phyloP scores from a whole-genome alignment of 768 basidiomycete species.

The Boletus reticulatus region DNA sequence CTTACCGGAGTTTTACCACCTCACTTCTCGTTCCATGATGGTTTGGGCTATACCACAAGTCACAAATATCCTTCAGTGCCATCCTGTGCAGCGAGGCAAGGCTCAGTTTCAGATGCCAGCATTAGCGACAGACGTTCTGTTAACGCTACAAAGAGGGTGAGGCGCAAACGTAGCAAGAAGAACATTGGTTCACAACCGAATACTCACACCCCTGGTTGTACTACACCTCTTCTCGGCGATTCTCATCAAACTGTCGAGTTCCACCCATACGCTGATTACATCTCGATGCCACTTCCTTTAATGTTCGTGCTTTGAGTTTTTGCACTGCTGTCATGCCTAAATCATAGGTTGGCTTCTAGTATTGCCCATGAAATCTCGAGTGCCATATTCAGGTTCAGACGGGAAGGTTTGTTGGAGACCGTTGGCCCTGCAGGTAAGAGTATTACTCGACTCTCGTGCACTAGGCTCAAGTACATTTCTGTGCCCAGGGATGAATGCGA shows the following conservation, averaged over 20 bases:
- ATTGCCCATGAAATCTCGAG: constrained; percentile 80
- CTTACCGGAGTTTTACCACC: constrained; percentile 64
- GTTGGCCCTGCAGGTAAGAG: constrained; percentile 81
- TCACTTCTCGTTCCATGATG: constrained; percentile 51
- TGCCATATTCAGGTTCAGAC: constrained; percentile 67
- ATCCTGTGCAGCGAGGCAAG: constrained; percentile 44
- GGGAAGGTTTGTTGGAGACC: constrained; percentile 81
- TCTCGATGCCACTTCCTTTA: constrained; percentile 79
- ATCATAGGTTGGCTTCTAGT: constrained; percentile 33
- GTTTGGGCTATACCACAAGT: constrained; percentile 39
- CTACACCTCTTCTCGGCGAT: constrained; percentile 62
- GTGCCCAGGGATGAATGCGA: constrained; percentile 67
- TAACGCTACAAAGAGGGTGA: constrained; percentile 66
- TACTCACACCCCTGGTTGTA: constrained; percentile 30
- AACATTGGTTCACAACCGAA: constrained; percentile 24
- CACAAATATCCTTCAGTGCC: constrained; percentile 27
- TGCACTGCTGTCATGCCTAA: neutral
- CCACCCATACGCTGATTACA: constrained; percentile 52
- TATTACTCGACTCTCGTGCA: neutral
- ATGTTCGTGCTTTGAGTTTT: constrained; percentile 45
- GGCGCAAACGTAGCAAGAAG: constrained; percentile 70
- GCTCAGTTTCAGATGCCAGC: constrained; percentile 30
- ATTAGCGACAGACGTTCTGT: constrained; percentile 19
- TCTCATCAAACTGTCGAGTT: constrained; percentile 59
- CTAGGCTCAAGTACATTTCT: constrained; percentile 1